These are phyloP conservation scores for Paecilomyces variotii DNA, from an alignment of 2,329 filamentous ascomycete genomes.

Conservation along the genomic window DNA sequence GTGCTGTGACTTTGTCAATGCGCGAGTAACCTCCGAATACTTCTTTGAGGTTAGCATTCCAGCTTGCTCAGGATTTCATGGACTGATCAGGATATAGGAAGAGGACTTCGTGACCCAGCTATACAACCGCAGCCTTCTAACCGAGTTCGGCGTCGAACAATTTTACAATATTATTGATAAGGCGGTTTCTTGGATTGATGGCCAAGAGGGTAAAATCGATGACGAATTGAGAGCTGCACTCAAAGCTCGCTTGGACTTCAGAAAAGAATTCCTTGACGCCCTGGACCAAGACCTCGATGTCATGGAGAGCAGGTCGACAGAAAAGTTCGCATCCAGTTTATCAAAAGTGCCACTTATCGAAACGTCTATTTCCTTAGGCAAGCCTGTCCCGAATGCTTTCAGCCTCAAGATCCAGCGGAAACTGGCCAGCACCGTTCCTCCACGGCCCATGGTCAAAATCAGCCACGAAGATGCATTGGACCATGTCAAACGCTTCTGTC, in stretches of 20 bases:
- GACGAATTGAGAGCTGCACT: constrained; percentile 48
- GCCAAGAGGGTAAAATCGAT: constrained; percentile 23
- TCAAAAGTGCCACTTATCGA: constrained; percentile 48
- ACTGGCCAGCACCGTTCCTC: constrained; percentile 87
- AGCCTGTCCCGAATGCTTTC: constrained; percentile 67
- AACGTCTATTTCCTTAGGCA: constrained; percentile 54
- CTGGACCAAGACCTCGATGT: constrained; percentile 30
- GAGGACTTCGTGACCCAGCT: constrained; percentile 95
- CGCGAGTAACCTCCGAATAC: constrained; percentile 70
- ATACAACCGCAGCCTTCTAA: constrained; percentile 71
- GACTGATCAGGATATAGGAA: constrained; percentile 49
- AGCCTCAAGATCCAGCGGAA: constrained; percentile 86
- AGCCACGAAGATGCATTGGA: constrained; percentile 62
- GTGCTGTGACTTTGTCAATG: constrained; percentile 69
- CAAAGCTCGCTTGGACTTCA: constrained; percentile 56
- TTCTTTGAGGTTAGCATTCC: constrained; percentile 67
- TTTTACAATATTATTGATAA: constrained; percentile 49
- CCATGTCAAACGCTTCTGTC: constrained; percentile 62
- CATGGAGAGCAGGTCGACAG: constrained; percentile 20
- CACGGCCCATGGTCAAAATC: constrained; percentile 75
- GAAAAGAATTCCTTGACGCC: constrained; percentile 42
- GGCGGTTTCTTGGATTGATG: constrained; percentile 46
- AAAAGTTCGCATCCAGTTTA: constrained; percentile 25
- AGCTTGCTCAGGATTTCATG: background rate
- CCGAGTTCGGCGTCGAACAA: constrained; percentile 50